These are phyloP conservation scores for Boletus eberwhitei DNA, from an alignment of 768 basidiomycete species.

Conservation along the genomic window DNA sequence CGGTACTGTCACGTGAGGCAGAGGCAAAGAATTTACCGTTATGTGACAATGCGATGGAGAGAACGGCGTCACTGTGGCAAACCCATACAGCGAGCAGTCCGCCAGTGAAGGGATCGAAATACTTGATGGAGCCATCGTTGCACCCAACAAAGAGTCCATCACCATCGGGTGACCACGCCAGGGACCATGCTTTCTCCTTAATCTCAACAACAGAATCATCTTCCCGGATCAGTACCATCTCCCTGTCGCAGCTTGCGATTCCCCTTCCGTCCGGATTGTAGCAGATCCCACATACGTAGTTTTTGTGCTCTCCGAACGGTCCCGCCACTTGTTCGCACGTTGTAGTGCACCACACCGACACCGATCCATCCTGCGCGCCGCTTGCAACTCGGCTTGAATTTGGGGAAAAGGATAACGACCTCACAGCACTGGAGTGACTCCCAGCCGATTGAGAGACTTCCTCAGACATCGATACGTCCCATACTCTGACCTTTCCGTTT, in stretches of 20 bases:
- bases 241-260: not conserved
- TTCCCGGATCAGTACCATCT: not conserved
- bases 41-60: not conserved
- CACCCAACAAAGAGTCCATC: not conserved
- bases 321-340: not conserved
- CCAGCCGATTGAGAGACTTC: not conserved
- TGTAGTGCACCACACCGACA: not conserved
- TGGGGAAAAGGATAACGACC: not conserved
- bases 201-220: not conserved
- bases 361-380: not conserved
- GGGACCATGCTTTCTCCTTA: not conserved
- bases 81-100: not conserved
- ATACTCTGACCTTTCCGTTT: not conserved
- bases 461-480: not conserved
- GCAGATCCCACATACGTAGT: not conserved
- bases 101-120: not conserved
- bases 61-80: not conserved
- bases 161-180: not conserved
- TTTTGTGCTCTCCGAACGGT: not conserved
- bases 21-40: not conserved
- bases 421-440: not conserved
- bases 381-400: not conserved
- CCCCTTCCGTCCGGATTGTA: not conserved
- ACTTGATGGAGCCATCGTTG: not conserved
- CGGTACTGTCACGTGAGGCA: not conserved